Evolutionary conservation across 2,329 filamentous ascomycete species (phyloP), one percentile per base, ranked within the genome.

Genomic region (Colletotrichum musicola): DNA sequence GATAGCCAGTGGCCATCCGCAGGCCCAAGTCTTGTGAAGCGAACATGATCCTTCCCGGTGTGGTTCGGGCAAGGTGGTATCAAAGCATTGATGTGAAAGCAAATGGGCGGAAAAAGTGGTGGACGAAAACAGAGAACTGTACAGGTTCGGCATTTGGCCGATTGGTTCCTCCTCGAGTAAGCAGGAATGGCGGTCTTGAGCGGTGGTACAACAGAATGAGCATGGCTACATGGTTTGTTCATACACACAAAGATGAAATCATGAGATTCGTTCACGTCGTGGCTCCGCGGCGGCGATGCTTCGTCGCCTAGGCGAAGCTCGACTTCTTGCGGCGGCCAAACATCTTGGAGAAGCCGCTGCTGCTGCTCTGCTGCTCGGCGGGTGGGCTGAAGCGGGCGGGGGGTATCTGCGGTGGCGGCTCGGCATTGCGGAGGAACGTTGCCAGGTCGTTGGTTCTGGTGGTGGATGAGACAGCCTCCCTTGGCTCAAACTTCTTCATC

Each of bases 361-460:
- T 73, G 47, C 60, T 61, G n/a, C 81, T 78, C 18, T 76, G 77
- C 35, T 70, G 60, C 56, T 68, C 68, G 20, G 42, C 27, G 14
- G 62, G 51, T 1, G 74, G 59, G 9, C 73, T 73, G 22, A 77
- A 75, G n/a, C 75, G 66, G 6, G 74, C 73, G 18, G 62, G 27
- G 7, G 73, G 73, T 2, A 74, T 71, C 25, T 78, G 74, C 14
- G 84, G 83, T 1, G 90, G 89, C 3, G 92, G 92, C 40, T 85
- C 90, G 14, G 91, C 92, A 73, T 89, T 89, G 61, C 86, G 88
- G 38, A 96, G 80, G 77, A 95, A 95, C 59, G 89, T 88, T 0
- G 93, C 92, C 51, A 95, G 79, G 58, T 94, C 92, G 18, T 87
- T 86, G 2, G 91, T 94, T 53, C 81, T 79, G n/a, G 79, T 79